phyloP scores from a whole-genome alignment of 306 rosid genomes.

The Corylus avellana region DNA sequence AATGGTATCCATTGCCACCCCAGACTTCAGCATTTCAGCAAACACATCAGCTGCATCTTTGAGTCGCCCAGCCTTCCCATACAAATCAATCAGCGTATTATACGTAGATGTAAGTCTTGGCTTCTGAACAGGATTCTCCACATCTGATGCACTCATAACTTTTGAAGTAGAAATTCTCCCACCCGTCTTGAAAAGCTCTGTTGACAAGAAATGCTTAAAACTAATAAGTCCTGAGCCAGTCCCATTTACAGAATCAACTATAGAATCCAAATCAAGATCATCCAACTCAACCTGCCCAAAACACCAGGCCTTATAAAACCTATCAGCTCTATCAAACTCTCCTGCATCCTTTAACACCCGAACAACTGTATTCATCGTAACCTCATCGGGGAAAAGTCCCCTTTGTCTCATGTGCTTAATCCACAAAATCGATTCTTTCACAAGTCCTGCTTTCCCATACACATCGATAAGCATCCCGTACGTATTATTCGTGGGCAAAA shows the following conservation, averaged over 20 bases:
- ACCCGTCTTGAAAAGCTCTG: slow-evolving; percentile 88
- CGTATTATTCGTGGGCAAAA: slow-evolving; percentile 66
- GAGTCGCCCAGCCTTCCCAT: slow-evolving; percentile 83
- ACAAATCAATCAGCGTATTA: slow-evolving; percentile 80
- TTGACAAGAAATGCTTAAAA: slow-evolving; percentile 80
- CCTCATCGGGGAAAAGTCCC: slow-evolving; percentile 83
- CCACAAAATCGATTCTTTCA: slow-evolving; percentile 84
- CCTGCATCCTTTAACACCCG: slow-evolving; percentile 75
- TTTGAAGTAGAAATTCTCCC: slow-evolving; percentile 47
- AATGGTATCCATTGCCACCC: slow-evolving; percentile 68
- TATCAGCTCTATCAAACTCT: slow-evolving; percentile 71
- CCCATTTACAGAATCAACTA: slow-evolving; percentile 31
- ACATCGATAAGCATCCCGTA: slow-evolving; percentile 85
- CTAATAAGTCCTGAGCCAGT: slow-evolving; percentile 48
- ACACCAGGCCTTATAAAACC: slow-evolving; percentile 79
- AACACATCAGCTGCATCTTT: slow-evolving; percentile 81
- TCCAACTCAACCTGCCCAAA: slow-evolving; percentile 62
- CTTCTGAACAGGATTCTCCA: slow-evolving; percentile 38
- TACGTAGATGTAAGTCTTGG: slow-evolving; percentile 69
- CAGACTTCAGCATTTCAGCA: slow-evolving; percentile 78
- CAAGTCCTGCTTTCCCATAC: slow-evolving; percentile 80
- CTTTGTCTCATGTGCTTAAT: slow-evolving; percentile 73
- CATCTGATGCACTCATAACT: slow-evolving; percentile 1
- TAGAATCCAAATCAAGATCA: slow-evolving; percentile 65
- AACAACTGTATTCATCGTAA: slow-evolving; percentile 83